These are phyloP conservation scores for Penstemon davidsonii DNA, from an alignment of 257 asterid genomes.

Conservation along the genomic window DNA sequence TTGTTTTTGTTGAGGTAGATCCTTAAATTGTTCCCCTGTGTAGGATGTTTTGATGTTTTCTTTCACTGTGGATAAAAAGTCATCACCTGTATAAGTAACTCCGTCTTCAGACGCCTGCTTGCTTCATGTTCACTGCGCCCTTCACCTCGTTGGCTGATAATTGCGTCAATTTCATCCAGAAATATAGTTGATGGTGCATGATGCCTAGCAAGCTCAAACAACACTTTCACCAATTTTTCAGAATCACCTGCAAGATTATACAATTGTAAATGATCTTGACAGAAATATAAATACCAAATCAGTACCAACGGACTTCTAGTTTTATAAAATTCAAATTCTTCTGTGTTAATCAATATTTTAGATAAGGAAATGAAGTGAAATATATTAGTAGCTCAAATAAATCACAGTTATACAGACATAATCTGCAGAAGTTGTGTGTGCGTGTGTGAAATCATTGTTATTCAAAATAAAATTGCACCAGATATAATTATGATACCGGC, in stretches of 20 bases:
- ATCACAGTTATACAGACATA: conserved; percentile 14
- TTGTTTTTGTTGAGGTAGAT: neutral
- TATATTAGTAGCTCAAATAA: neutral
- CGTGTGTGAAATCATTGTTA: neutral
- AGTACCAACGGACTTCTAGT: conserved; percentile 7
- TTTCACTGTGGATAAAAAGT: conserved; percentile 25
- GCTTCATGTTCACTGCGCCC: conserved; percentile 99
- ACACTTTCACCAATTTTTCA: conserved; percentile 86
- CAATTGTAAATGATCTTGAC: conserved; percentile 16
- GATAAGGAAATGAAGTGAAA: neutral
- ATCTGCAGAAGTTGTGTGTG: neutral
- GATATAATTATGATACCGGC: neutral
- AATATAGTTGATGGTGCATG: conserved; percentile 98
- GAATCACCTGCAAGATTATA: conserved; percentile 78
- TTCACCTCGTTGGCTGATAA: conserved; percentile 97
- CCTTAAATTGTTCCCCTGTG: conserved; percentile 2
- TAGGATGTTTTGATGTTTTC: conserved; percentile 3
- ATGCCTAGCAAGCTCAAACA: conserved; percentile 97
- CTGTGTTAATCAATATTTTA: neutral
- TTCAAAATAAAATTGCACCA: conserved; percentile 5
- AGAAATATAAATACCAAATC: conserved; percentile 7
- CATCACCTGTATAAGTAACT: conserved; percentile 89
- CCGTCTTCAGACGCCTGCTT: conserved; percentile 96
- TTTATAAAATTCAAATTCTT: neutral
- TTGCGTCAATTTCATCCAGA: conserved; percentile 96